phyloP scores from a whole-genome alignment of 257 asterid species.

The Solanum paucissectum region DNA sequence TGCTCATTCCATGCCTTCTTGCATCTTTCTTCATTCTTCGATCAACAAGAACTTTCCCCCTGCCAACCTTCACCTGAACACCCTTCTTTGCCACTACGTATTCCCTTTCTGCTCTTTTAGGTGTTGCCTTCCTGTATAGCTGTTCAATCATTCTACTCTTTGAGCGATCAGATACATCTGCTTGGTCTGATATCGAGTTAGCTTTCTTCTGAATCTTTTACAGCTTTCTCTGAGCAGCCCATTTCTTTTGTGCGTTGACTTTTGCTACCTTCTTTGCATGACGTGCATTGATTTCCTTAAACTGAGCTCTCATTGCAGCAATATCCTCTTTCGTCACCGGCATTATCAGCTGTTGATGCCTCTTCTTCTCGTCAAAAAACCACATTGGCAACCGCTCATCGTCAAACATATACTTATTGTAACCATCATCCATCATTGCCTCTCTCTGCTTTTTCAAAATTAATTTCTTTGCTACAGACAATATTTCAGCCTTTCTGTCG shows the following conservation, averaged over 20 bases:
- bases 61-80: conserved; percentile 60
- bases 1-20: conserved; percentile 38
- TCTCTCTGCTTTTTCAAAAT: conserved; percentile 67
- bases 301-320: conserved; percentile 66
- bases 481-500: conserved; percentile 58
- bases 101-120: conserved; percentile 48
- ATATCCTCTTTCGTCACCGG: conserved; percentile 75
- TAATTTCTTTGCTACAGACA: conserved; percentile 76
- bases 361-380: conserved; percentile 69
- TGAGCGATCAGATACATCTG: conserved; percentile 60
- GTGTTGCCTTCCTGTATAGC: conserved; percentile 58
- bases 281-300: conserved; percentile 72
- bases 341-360: conserved; percentile 50
- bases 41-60: conserved; percentile 79
- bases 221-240: conserved; percentile 40
- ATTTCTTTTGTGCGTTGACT: conserved; percentile 81
- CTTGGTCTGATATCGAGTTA: conserved; percentile 62
- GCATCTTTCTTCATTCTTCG: conserved; percentile 74
- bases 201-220: conserved; percentile 82
- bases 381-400: conserved; percentile 71
- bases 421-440: conserved; percentile 69
- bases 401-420: conserved; percentile 70
- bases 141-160: conserved; percentile 75
- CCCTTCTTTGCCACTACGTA: conserved; percentile 89
- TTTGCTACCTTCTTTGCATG: conserved; percentile 87